Conservation (phyloP, 202 grass and related monocot species). For the Digitaria exilis region DNA sequence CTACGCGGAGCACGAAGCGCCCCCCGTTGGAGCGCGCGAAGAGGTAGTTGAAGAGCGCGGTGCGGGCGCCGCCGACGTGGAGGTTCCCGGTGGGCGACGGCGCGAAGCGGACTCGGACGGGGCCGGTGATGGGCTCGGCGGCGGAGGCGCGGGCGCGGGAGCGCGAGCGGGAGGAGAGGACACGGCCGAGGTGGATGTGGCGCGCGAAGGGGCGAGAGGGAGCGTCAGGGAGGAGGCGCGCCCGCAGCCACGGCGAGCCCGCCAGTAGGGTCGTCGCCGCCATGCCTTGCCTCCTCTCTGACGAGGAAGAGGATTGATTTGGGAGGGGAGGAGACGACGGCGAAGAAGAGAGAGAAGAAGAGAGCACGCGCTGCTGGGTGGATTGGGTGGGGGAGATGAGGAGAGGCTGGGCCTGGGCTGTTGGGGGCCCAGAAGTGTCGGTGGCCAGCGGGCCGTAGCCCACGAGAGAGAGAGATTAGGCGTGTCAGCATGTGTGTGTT, state of each 20-base stretch:
- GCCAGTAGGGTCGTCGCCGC: conserved; percentile 47
- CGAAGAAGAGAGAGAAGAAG: no score
- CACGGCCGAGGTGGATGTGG: conserved; percentile 36
- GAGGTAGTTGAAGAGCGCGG: conserved; percentile 93
- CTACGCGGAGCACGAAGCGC: conserved; percentile 78
- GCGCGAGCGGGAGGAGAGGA: conserved; percentile 49
- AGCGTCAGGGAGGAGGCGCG: conserved; percentile 51
- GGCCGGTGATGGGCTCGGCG: not conserved
- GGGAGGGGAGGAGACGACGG: not conserved
- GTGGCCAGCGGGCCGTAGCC: no score
- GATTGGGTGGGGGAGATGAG: not conserved
- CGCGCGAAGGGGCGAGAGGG: conserved; percentile 3
- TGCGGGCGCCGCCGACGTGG: conserved; percentile 86
- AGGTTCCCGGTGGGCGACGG: conserved; percentile 91
- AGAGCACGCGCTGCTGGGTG: no score
- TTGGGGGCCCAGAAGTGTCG: no score
- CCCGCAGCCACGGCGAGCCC: conserved; percentile 63
- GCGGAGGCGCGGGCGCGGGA: conserved; percentile 44
- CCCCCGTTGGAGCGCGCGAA: conserved; percentile 86
- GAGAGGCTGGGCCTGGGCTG: no score
- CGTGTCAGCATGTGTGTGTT: no score
- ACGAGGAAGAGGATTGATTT: not conserved
- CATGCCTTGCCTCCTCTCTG: not conserved
- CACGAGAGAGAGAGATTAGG: no score
- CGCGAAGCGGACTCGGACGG: conserved; percentile 92